Percentiles rank a stretch among this genome's conserved stretches.
phyloP scores from a whole-genome alignment of 2,329 filamentous ascomycete species.

The Sphaerostilbella broomeana region DNA sequence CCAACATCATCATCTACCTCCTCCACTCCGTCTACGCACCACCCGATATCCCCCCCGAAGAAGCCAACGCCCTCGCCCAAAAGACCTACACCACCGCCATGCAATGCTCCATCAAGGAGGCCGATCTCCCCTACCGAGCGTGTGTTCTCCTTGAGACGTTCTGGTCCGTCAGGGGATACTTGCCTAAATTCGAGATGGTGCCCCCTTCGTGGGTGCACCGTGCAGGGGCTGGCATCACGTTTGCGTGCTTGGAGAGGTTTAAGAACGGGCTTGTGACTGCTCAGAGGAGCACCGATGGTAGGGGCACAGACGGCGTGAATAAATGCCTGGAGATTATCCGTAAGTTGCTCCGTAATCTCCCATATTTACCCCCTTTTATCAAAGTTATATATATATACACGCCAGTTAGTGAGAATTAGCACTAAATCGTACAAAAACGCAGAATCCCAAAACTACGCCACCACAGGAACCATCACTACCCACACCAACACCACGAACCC shows the following conservation, averaged over 20 bases:
- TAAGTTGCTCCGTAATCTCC: constrained; percentile 10
- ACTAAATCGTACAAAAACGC: too few relatives aligned
- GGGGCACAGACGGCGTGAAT: constrained; percentile 25
- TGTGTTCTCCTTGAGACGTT: constrained; percentile 43
- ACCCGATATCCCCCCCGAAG: constrained; percentile 24
- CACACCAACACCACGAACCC: constrained; percentile 2
- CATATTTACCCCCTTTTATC: neutral
- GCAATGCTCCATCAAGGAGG: constrained; percentile 41
- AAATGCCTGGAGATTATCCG: constrained; percentile 26
- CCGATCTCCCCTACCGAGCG: constrained; percentile 41
- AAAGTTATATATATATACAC: too few relatives aligned
- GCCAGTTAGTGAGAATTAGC: too few relatives aligned
- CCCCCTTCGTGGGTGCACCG: constrained; percentile 38
- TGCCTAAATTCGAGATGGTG: constrained; percentile 34
- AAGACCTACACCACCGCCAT: constrained; percentile 31
- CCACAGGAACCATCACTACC: neutral
- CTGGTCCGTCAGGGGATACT: constrained; percentile 35
- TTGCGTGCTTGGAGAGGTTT: constrained; percentile 44
- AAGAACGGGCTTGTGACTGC: constrained; percentile 35
- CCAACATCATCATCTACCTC: constrained; percentile 39
- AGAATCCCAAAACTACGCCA: constrained; percentile 3
- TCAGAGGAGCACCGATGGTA: constrained; percentile 27
- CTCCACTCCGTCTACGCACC: constrained; percentile 38
- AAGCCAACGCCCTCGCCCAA: constrained; percentile 25
- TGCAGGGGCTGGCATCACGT: constrained; percentile 42